phyloP scores from a whole-genome alignment of 2,329 filamentous ascomycete species.

The Epichloe hybrida region DNA sequence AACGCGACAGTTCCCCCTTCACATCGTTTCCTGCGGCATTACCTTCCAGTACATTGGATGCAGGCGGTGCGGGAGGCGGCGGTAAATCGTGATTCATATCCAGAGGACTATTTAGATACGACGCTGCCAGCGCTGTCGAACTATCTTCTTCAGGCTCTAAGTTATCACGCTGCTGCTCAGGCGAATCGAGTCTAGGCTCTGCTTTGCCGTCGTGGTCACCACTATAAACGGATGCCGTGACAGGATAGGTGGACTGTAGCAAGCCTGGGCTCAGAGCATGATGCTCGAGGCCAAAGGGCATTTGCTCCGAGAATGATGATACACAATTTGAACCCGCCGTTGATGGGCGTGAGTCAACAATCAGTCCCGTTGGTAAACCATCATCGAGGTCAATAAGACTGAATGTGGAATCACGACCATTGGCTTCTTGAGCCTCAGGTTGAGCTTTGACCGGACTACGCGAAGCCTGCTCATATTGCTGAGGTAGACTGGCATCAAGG shows the following conservation, averaged over 20 bases:
- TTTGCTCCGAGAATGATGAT: neutral
- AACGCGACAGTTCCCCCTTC: slow-evolving; percentile 27
- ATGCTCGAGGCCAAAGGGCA: neutral
- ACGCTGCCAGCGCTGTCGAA: neutral
- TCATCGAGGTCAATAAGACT: neutral
- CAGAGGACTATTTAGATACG: neutral
- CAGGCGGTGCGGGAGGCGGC: neutral
- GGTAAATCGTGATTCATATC: neutral
- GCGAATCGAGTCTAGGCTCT: neutral
- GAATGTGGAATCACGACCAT: neutral
- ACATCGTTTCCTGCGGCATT: slow-evolving; percentile 13
- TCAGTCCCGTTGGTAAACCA: neutral
- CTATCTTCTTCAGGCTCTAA: neutral
- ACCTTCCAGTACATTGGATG: slow-evolving; percentile 1
- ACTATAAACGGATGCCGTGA: neutral
- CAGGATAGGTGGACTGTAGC: neutral
- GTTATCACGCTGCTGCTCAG: neutral
- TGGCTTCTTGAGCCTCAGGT: neutral
- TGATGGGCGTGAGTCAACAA: neutral
- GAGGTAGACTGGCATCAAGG: slow-evolving; percentile 37
- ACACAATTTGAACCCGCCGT: neutral
- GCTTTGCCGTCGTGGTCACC: neutral
- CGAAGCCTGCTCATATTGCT: neutral
- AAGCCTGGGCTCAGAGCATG: neutral
- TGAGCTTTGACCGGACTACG: neutral